Conservation (phyloP, 2,329 filamentous ascomycete species). For the Alternaria sp. region DNA sequence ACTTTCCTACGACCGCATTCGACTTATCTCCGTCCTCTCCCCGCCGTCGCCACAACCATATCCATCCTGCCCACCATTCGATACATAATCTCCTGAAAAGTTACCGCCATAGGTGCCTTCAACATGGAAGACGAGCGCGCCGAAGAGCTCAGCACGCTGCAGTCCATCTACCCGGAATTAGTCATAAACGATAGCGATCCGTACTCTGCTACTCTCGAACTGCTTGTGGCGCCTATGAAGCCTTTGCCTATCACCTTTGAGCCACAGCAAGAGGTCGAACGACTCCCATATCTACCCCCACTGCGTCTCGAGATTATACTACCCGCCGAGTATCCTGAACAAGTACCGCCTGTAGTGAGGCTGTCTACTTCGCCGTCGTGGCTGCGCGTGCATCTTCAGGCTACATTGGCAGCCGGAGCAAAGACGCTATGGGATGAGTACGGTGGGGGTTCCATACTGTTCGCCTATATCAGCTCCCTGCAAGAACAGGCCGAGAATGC, state of each 20-base stretch:
- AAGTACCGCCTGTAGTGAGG: slow-evolving; percentile 60
- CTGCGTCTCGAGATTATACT: slow-evolving; percentile 63
- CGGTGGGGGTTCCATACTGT: slow-evolving; percentile 65
- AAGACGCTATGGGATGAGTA: slow-evolving; percentile 67
- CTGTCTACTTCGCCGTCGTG: slow-evolving; percentile 62
- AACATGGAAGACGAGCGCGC: slow-evolving; percentile 64
- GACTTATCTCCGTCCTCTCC: slow-evolving; percentile 24
- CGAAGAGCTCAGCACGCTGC: slow-evolving; percentile 66
- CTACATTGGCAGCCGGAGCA: slow-evolving; percentile 59
- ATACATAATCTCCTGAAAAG: neutral
- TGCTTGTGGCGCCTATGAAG: slow-evolving; percentile 63
- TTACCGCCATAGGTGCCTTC: slow-evolving; percentile 38
- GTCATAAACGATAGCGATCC: slow-evolving; percentile 56
- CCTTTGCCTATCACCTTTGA: slow-evolving; percentile 55
- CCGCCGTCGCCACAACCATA: slow-evolving; percentile 15
- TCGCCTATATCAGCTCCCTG: slow-evolving; percentile 67
- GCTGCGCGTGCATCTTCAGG: slow-evolving; percentile 59
- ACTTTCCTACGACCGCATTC: slow-evolving; percentile 7
- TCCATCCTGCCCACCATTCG: neutral
- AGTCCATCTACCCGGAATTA: slow-evolving; percentile 70
- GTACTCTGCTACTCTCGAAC: slow-evolving; percentile 60
- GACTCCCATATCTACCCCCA: slow-evolving; percentile 65
- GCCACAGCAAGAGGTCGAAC: slow-evolving; percentile 52
- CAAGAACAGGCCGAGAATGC: slow-evolving; percentile 65
- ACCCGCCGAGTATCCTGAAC: slow-evolving; percentile 64